A percentile compares a stretch with the other conserved stretches of the same genome.
Conservation (phyloP, 2,329 filamentous ascomycete species). For the Alternaria sp. region DNA sequence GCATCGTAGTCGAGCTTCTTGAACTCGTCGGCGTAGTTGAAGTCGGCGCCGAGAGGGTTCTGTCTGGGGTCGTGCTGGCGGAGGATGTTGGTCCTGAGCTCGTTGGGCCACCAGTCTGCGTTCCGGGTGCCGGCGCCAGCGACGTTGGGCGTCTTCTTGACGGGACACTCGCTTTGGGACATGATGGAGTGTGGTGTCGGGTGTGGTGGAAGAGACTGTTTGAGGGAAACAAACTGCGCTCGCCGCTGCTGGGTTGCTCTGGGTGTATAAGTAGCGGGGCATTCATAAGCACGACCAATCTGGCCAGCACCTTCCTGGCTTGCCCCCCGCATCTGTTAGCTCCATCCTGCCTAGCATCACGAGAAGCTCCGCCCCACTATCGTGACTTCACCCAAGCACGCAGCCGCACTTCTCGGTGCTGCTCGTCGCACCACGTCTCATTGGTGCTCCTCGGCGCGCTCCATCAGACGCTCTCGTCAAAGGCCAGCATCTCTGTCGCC, state of each 20-base stretch:
- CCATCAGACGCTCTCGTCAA: background rate
- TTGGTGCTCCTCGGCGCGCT: background rate
- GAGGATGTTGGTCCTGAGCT: conserved; percentile 72
- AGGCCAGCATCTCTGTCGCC: background rate
- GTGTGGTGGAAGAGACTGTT: conserved; percentile 13
- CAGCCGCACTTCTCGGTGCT: background rate
- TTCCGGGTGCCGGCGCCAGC: conserved; percentile 70
- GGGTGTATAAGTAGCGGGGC: conserved; percentile 32
- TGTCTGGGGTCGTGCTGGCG: conserved; percentile 70
- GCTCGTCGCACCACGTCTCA: background rate
- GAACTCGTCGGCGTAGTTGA: conserved; percentile 76
- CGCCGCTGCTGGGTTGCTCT: conserved; percentile 4
- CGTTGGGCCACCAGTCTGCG: conserved; percentile 76
- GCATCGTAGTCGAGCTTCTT: conserved; percentile 72
- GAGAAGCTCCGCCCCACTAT: conserved; percentile 16
- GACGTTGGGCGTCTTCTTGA: conserved; percentile 42
- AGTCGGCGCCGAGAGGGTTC: conserved; percentile 69
- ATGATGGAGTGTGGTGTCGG: conserved; percentile 33
- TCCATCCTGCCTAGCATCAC: conserved; percentile 21
- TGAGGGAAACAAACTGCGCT: conserved; percentile 10
- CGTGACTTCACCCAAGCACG: background rate
- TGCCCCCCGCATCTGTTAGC: conserved; percentile 35
- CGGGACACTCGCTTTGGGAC: conserved; percentile 44
- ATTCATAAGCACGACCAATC: conserved; percentile 38
- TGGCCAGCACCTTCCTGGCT: conserved; percentile 28